These are phyloP conservation scores for Candida incommunis DNA, from an alignment of 805 yeast species.

Conservation along the genomic window DNA sequence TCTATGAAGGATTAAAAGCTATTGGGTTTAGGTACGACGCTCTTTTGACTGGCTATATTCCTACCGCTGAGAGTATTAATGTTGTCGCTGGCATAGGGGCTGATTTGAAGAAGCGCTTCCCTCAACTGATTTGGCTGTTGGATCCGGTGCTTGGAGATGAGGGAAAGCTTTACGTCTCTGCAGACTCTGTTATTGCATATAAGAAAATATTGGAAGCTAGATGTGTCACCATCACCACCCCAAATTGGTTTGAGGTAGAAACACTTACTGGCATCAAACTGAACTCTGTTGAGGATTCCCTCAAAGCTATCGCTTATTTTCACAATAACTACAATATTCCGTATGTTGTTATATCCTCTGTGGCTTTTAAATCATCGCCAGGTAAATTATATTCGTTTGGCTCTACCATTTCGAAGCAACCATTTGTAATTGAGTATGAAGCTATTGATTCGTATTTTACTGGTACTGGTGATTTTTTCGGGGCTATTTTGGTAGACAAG, in stretches of 20 bases:
- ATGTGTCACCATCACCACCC: slow-evolving; percentile 62
- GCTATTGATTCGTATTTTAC: slow-evolving; percentile 71
- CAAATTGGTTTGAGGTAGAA: slow-evolving; percentile 84
- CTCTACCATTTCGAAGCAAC: slow-evolving; percentile 20
- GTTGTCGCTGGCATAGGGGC: slow-evolving; percentile 32
- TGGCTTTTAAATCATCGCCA: slow-evolving; percentile 20
- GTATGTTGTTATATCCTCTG: slow-evolving; percentile 56
- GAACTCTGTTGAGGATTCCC: slow-evolving; percentile 24
- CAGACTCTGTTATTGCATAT: slow-evolving; percentile 46
- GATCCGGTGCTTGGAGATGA: slow-evolving; percentile 94
- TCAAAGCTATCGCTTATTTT: slow-evolving; percentile 31
- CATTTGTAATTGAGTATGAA: slow-evolving; percentile 37
- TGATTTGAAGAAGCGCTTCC: slow-evolving; percentile 18
- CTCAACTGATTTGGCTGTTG: slow-evolving; percentile 38
- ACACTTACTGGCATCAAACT: slow-evolving; percentile 43
- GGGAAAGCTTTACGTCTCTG: slow-evolving; percentile 60
- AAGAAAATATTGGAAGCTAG: slow-evolving; percentile 29
- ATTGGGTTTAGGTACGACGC: slow-evolving; percentile 44
- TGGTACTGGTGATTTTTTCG: slow-evolving; percentile 88
- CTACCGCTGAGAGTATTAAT: slow-evolving; percentile 41
- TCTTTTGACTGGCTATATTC: slow-evolving; percentile 68
- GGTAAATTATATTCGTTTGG: slow-evolving; percentile 30
- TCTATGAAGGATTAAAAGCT: slow-evolving; percentile 41
- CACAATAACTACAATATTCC: slow-evolving; percentile 37
- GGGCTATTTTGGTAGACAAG: slow-evolving; percentile 63